Percentiles rank a stretch among this genome's conserved stretches.
These are phyloP conservation scores for Leishmania tropica DNA, from an alignment of 208 protist species.

Conservation along the genomic window DNA sequence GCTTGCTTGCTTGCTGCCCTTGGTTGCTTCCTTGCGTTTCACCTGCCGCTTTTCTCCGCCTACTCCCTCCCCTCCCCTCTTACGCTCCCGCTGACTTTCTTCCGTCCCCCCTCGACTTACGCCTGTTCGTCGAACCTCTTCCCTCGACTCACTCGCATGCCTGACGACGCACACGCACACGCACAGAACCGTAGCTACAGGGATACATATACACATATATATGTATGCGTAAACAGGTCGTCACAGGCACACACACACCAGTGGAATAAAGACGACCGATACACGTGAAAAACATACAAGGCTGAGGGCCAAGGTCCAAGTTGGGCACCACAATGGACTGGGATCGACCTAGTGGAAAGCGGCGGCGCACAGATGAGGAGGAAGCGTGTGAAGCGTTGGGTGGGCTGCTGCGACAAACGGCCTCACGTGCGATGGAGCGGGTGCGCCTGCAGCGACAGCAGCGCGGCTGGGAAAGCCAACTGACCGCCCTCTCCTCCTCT, in stretches of 20 bases:
- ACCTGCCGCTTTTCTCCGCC: not conserved
- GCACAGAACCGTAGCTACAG: not conserved
- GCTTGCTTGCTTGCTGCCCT: not conserved
- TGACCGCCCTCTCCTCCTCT: conserved; percentile 2
- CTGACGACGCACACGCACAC: not conserved
- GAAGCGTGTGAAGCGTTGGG: conserved; percentile 71
- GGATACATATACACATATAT: too few relatives aligned
- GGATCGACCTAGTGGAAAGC: conserved; percentile 32
- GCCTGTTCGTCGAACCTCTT: not conserved
- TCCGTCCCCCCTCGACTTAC: not conserved
- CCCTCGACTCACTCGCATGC: not conserved
- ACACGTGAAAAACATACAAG: not conserved
- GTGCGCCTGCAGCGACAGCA: conserved; percentile 48
- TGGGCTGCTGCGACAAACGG: conserved; percentile 72
- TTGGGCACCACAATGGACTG: conserved; percentile 3
- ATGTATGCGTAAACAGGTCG: not conserved
- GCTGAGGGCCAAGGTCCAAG: not conserved
- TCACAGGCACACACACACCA: not conserved
- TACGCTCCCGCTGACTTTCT: not conserved
- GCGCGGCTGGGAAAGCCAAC: conserved; percentile 5
- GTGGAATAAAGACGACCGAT: not conserved
- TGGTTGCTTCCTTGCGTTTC: not conserved
- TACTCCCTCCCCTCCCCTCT: not conserved
- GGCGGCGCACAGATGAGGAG: conserved; percentile 46
- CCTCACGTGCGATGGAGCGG: conserved; percentile 72